Evolutionary conservation across 371 early-diverging fungal species (phyloP).

Genomic region (Dichotomocladium elegans): DNA sequence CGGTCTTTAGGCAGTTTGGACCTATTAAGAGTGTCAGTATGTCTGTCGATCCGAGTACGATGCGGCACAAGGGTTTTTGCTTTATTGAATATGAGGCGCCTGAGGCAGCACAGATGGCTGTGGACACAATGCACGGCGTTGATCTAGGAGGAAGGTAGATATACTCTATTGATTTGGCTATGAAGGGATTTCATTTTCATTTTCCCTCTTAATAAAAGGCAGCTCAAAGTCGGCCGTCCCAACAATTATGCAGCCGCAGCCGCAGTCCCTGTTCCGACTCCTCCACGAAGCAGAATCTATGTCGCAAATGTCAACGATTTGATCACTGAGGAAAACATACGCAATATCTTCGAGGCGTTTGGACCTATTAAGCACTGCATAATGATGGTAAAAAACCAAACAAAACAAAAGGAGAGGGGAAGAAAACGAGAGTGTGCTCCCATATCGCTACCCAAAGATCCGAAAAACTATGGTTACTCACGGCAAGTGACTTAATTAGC

Average conservation of each 20-base stretch:
- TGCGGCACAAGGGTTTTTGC: slow-evolving; percentile 82
- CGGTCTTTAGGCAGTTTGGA: slow-evolving; percentile 75
- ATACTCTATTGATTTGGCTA: neutral
- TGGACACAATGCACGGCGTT: slow-evolving; percentile 46
- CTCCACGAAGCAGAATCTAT: slow-evolving; percentile 61
- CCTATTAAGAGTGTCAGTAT: slow-evolving; percentile 66
- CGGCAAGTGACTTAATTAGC: no score
- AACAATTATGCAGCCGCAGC: slow-evolving; percentile 28
- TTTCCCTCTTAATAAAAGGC: slow-evolving; percentile 15
- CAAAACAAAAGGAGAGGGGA: no score
- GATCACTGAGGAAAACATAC: slow-evolving; percentile 65
- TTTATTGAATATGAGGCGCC: slow-evolving; percentile 85
- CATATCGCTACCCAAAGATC: neutral
- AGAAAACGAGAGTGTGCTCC: neutral
- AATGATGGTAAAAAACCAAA: slow-evolving; percentile 46
- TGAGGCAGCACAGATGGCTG: slow-evolving; percentile 73
- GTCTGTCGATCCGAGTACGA: slow-evolving; percentile 66
- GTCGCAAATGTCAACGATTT: slow-evolving; percentile 74
- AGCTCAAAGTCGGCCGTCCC: slow-evolving; percentile 37
- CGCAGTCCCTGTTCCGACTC: slow-evolving; percentile 39
- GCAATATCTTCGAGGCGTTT: slow-evolving; percentile 73
- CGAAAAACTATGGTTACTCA: no score
- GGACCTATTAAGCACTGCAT: slow-evolving; percentile 63
- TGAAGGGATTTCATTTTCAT: neutral
- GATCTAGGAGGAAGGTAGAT: slow-evolving; percentile 37